Conservation (phyloP, 345 rosid genomes). For the Rhodamnia rubescens region DNA sequence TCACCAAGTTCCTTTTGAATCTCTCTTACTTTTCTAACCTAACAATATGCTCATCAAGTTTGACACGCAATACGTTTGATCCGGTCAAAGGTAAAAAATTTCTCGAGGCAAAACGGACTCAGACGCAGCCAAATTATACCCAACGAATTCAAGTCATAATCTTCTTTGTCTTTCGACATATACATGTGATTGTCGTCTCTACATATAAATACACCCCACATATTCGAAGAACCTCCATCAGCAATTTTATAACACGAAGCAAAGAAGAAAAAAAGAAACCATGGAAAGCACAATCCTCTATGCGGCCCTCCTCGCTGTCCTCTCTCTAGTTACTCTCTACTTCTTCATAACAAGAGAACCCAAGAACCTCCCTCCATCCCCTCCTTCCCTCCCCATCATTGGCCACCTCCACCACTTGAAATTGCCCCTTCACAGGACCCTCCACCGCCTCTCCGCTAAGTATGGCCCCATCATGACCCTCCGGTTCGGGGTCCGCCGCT, state of each 20-base stretch:
- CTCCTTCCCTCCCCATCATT: slow-evolving; percentile 1
- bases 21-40: neutral
- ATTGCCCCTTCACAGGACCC: slow-evolving; percentile 7
- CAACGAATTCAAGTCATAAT: too few relatives aligned
- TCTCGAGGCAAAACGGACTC: neutral
- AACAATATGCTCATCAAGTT: neutral
- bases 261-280: neutral
- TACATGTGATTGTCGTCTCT: neutral
- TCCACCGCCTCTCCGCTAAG: slow-evolving; percentile 16
- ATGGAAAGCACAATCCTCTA: neutral
- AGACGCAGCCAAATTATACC: neutral
- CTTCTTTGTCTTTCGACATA: too few relatives aligned
- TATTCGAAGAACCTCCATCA: neutral
- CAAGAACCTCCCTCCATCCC: slow-evolving; percentile 22
- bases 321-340: neutral
- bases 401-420: slow-evolving; percentile 37
- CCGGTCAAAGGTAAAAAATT: neutral
- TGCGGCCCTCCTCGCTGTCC: neutral
- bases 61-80: neutral
- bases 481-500: slow-evolving; percentile 19
- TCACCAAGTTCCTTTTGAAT: neutral
- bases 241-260: neutral
- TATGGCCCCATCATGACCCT: slow-evolving; percentile 33
- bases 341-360: neutral
- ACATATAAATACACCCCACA: neutral